Evolutionary conservation across 495 filamentous ascomycete genomes (phyloP).

Genomic region (Parmelia sp.): DNA sequence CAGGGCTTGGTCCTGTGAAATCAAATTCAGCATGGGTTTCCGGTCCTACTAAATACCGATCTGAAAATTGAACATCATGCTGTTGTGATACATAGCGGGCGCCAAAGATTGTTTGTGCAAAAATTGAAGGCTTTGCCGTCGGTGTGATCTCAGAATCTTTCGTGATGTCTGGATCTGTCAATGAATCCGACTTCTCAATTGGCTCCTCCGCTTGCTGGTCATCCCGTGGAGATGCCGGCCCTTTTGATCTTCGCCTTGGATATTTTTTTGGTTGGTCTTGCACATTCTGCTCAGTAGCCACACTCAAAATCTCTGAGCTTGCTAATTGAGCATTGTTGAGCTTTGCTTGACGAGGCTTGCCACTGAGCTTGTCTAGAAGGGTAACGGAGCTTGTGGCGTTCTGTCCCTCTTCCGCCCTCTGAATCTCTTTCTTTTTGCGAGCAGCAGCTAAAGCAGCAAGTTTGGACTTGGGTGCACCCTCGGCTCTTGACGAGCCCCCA

Average conservation of each 20-base stretch:
- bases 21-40: conserved; percentile 44
- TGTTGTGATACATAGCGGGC: conserved; percentile 27
- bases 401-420: conserved; percentile 39
- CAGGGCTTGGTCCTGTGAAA: conserved; percentile 89
- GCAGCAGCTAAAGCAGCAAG: conserved; percentile 83
- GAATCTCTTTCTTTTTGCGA: conserved; percentile 70
- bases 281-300: conserved; percentile 4
- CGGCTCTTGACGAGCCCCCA: conserved; percentile 62
- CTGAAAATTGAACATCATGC: conserved; percentile 37
- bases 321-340: neutral
- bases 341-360: conserved; percentile 8
- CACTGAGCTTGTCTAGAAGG: conserved; percentile 23
- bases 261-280: conserved; percentile 10
- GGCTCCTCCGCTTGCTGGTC: neutral
- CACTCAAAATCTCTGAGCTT: neutral
- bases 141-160: neutral
- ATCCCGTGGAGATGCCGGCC: neutral
- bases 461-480: conserved; percentile 69
- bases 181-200: neutral
- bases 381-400: conserved; percentile 18
- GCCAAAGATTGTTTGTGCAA: conserved; percentile 64
- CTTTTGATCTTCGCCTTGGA: conserved; percentile 7
- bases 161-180: neutral
- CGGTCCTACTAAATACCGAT: conserved; percentile 39
- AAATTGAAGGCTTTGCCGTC: conserved; percentile 52